phyloP scores from a whole-genome alignment of 1,284 basidiomycete species.

The Leccinum fallax region DNA sequence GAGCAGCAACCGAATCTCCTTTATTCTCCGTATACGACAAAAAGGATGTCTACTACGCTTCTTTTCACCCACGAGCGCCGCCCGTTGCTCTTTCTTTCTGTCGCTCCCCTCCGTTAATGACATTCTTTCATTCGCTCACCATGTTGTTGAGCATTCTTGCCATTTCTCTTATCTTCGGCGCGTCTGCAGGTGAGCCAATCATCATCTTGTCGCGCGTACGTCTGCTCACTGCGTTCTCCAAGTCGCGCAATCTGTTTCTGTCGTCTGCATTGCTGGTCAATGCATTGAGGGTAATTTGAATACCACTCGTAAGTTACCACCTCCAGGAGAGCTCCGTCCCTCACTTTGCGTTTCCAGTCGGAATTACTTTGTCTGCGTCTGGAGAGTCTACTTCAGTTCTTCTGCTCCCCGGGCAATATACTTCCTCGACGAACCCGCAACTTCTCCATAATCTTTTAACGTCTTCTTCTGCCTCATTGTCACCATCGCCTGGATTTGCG shows the following conservation, averaged over 20 bases:
- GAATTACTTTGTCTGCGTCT: slow-evolving; percentile 58
- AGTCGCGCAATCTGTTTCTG: slow-evolving; percentile 62
- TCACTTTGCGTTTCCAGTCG: slow-evolving; percentile 49
- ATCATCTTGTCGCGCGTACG: not conserved
- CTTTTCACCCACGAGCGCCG: slow-evolving; percentile 17
- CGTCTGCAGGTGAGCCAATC: slow-evolving; percentile 47
- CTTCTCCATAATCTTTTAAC: slow-evolving; percentile 68
- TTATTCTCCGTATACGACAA: slow-evolving; percentile 34
- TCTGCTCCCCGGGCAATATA: slow-evolving; percentile 75
- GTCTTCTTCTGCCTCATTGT: slow-evolving; percentile 58
- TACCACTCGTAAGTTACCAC: slow-evolving; percentile 56
- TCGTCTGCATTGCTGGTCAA: slow-evolving; percentile 82
- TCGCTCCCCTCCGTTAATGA: slow-evolving; percentile 30
- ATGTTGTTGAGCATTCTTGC: slow-evolving; percentile 51
- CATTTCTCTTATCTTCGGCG: slow-evolving; percentile 46
- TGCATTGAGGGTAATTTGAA: slow-evolving; percentile 75
- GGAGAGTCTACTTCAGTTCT: slow-evolving; percentile 55
- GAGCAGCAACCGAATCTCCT: slow-evolving; percentile 23
- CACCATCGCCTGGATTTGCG: slow-evolving; percentile 62
- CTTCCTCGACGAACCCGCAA: slow-evolving; percentile 66
- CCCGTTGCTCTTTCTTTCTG: slow-evolving; percentile 25
- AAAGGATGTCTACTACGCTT: slow-evolving; percentile 26
- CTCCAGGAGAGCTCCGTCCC: not conserved
- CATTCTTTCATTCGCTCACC: slow-evolving; percentile 35
- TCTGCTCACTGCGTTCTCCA: slow-evolving; percentile 5